phyloP scores from a whole-genome alignment of 495 filamentous ascomycete genomes.

The Penicillium manginii region DNA sequence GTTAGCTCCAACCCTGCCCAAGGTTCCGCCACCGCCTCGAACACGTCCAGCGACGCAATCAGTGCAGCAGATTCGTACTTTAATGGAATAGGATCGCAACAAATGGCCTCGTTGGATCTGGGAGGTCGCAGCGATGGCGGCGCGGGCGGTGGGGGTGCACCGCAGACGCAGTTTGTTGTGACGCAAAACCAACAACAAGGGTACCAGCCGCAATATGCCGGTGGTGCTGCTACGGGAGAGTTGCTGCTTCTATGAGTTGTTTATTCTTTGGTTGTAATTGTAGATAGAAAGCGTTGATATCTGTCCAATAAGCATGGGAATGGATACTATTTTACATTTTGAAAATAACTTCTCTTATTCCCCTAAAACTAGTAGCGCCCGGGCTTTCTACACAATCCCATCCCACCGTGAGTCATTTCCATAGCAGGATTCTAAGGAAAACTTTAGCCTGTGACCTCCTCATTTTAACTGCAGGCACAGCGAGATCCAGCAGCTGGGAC shows the following conservation, averaged over 20 bases:
- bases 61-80: constrained; percentile 88
- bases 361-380: not conserved
- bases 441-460: no score
- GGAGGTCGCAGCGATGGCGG: constrained; percentile 49
- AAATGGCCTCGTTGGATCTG: constrained; percentile 71
- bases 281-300: constrained; percentile 27
- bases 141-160: constrained; percentile 40
- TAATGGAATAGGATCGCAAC: constrained; percentile 67
- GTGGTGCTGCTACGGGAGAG: constrained; percentile 54
- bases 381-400: no score
- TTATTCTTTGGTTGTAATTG: constrained; percentile 25
- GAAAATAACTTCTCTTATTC: not conserved
- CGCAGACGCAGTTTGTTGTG: constrained; percentile 54
- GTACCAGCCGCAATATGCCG: constrained; percentile 54
- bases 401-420: no score
- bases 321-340: constrained; percentile 3
- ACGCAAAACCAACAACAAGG: constrained; percentile 58
- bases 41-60: constrained; percentile 56
- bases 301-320: constrained; percentile 12
- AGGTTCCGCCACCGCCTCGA: constrained; percentile 23
- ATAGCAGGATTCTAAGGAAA: not conserved
- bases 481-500: not conserved
- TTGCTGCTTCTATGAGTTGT: constrained; percentile 46
- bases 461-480: no score
- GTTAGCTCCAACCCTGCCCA: constrained; percentile 12